These are phyloP conservation scores for Leccinum barrowsii DNA, from an alignment of 768 basidiomycete genomes.

Conservation along the genomic window DNA sequence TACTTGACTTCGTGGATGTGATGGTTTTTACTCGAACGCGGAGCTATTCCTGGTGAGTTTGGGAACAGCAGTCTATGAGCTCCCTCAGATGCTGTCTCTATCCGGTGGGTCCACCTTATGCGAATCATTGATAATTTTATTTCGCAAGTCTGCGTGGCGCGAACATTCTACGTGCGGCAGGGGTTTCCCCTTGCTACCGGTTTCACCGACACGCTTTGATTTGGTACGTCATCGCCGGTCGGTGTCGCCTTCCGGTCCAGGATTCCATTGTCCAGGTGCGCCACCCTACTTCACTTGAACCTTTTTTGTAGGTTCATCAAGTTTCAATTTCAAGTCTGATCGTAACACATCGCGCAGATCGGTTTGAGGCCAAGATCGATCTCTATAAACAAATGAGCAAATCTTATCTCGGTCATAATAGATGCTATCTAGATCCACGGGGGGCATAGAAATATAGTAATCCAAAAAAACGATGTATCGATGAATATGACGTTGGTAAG, in stretches of 20 bases:
- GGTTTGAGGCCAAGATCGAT: not conserved
- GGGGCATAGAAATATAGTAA: not conserved
- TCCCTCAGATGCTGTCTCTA: not conserved
- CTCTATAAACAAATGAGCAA: not conserved
- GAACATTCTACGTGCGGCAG: not conserved
- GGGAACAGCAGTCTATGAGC: not conserved
- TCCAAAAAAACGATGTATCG: not conserved
- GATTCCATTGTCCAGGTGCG: not conserved
- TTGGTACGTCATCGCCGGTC: not conserved
- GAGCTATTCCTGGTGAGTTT: not conserved
- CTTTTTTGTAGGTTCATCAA: not conserved
- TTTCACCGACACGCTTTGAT: not conserved
- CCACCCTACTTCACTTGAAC: not conserved
- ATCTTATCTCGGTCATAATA: slow-evolving; percentile 1
- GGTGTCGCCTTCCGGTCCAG: not conserved
- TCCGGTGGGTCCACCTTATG: not conserved
- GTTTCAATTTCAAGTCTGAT: not conserved
- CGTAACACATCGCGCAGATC: not conserved
- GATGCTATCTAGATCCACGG: not conserved
- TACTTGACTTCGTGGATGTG: not conserved
- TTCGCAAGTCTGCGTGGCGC: not conserved
- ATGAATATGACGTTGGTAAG: not conserved
- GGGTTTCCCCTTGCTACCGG: not conserved
- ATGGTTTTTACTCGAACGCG: not conserved
- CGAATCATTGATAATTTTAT: not conserved